These are phyloP conservation scores for Penicillium janthinellum DNA, from an alignment of 2,329 filamentous ascomycete genomes.

Conservation along the genomic window DNA sequence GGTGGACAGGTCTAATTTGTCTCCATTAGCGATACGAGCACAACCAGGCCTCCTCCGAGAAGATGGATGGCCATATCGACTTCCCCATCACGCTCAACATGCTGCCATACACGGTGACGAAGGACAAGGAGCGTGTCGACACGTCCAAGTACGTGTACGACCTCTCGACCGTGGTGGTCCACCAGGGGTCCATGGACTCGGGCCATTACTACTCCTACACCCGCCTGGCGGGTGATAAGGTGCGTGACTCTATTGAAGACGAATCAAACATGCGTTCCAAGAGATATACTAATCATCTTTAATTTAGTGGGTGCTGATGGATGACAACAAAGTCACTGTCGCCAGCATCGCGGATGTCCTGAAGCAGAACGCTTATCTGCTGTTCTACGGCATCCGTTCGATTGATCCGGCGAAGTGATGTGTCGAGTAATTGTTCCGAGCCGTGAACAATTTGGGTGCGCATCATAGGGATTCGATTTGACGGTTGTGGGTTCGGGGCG, in stretches of 20 bases:
- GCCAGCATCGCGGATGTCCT: slow-evolving; percentile 84
- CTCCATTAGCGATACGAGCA: slow-evolving; percentile 69
- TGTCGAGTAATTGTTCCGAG: too few species aligned
- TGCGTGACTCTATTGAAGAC: slow-evolving; percentile 34
- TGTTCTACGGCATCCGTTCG: slow-evolving; percentile 69
- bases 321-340: slow-evolving; percentile 88
- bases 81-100: slow-evolving; percentile 89
- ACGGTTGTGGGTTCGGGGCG: neutral
- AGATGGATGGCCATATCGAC: slow-evolving; percentile 82
- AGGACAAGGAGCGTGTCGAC: slow-evolving; percentile 39
- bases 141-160: slow-evolving; percentile 73
- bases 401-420: slow-evolving; percentile 20
- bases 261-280: neutral
- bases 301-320: slow-evolving; percentile 86
- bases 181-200: slow-evolving; percentile 89
- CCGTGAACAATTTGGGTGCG: neutral
- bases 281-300: slow-evolving; percentile 4
- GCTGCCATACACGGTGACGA: slow-evolving; percentile 79
- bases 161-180: slow-evolving; percentile 84
- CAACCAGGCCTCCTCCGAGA: slow-evolving; percentile 72
- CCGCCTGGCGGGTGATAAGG: slow-evolving; percentile 74
- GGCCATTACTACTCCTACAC: slow-evolving; percentile 87
- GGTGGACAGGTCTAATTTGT: neutral
- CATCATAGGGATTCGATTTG: neutral
- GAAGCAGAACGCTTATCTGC: slow-evolving; percentile 79